Evolutionary conservation across 257 asterid genomes (phyloP), one percentile per base, ranked within the genome.

Genomic region (Misopates orontium): DNA sequence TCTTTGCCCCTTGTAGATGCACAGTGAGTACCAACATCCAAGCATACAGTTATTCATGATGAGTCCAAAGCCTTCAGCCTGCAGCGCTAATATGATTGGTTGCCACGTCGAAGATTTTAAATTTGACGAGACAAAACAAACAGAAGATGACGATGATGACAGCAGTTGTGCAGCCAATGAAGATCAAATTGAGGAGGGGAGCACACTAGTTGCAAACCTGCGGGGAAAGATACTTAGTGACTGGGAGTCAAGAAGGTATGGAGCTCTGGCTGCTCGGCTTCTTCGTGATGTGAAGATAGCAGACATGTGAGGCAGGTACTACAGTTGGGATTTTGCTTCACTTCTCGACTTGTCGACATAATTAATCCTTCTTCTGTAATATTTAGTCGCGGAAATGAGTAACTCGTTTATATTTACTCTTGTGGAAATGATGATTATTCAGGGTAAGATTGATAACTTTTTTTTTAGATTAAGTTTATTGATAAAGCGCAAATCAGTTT

Each of bases 221-320:
- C 78, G 72, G 32, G 71, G 69, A 71, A 75, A 40, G 55, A 70
- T 78, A 49, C 91, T 83, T 53, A 84, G 81, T 56, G 96, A 87
- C 25, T 93, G 98, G 98, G 96, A 93, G 80, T 73, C 82, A 45
- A 87, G 98, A 75, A 78, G 98, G 72, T 82, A 66, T 57, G 97
- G 98, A 55, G 95, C 96, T 15, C 83, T 90, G 95, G 98, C 98
- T 74, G 98, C 98, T 76, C 85, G 93, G 19, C 94, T 93, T 72
- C 95, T 93, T 77, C 80, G 83, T 11, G 95, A 93, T 66, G 85
- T 90, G 52, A 84, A 89, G 84, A 83, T 86, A 73, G 71, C 90
- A 83, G 77, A 66, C 39, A 20, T 57, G 8, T 5, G 36, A 60
- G 74, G 70, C 59, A 8, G 50, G 55, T 66, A 25, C n/a, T 4